These are phyloP conservation scores for Crithidia sp. DNA, from an alignment of 208 protist genomes.

Conservation along the genomic window DNA sequence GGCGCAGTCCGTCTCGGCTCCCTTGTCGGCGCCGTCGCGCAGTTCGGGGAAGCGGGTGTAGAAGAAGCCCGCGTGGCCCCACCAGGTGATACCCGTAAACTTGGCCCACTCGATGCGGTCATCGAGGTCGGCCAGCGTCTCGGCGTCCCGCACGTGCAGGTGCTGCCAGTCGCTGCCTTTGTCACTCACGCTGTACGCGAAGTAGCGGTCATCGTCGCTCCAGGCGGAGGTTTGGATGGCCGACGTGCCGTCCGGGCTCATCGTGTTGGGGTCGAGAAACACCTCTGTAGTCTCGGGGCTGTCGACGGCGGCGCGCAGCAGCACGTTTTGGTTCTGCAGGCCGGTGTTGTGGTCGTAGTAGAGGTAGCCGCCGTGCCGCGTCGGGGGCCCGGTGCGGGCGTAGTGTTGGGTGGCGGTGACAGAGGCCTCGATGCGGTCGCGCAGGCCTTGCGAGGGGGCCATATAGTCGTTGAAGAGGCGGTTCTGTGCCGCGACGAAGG, in stretches of 20 bases:
- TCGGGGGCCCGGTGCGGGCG: slow-evolving; percentile 70
- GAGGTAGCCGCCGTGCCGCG: slow-evolving; percentile 60
- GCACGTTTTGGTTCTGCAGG: slow-evolving; percentile 90
- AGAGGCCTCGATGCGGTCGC: slow-evolving; percentile 53
- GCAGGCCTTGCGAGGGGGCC: slow-evolving; percentile 46
- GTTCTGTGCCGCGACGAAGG: slow-evolving; percentile 90
- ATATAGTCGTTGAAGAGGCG: slow-evolving; percentile 70
- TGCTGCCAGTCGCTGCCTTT: slow-evolving; percentile 93
- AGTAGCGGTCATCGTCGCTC: slow-evolving; percentile 74
- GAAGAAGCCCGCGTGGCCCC: slow-evolving; percentile 90
- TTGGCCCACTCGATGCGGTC: slow-evolving; percentile 91
- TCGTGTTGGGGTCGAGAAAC: slow-evolving; percentile 91
- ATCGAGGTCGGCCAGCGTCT: slow-evolving; percentile 48
- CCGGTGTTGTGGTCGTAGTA: slow-evolving; percentile 93
- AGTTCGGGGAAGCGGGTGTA: slow-evolving; percentile 88
- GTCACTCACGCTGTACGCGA: slow-evolving; percentile 84
- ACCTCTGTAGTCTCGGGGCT: slow-evolving; percentile 45
- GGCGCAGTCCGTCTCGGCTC: slow-evolving; percentile 84
- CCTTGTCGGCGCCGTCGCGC: slow-evolving; percentile 62
- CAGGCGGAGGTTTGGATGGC: slow-evolving; percentile 58
- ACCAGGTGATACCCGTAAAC: slow-evolving; percentile 89
- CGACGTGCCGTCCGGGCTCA: slow-evolving; percentile 87
- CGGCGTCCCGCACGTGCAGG: slow-evolving; percentile 70
- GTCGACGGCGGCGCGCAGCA: slow-evolving; percentile 44
- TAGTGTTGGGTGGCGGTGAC: slow-evolving; percentile 77